Evolutionary conservation across 176 grass and related monocot species (phyloP), one percentile per base, ranked within the genome.

Genomic region (Microstegium vimineum): DNA sequence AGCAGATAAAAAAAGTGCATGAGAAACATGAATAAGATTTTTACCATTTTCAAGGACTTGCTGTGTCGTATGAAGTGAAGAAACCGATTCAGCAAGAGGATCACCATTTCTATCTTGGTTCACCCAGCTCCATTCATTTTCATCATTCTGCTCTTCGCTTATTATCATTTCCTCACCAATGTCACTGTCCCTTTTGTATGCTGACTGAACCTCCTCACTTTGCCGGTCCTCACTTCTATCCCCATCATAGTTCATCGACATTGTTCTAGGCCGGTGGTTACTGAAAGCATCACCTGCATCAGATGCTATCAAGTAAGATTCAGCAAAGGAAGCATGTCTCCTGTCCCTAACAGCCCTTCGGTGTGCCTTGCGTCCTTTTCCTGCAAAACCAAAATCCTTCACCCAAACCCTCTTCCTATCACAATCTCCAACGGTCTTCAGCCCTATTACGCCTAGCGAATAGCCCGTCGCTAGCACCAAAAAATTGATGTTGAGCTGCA

Each of bases 31-130:
- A n/a, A 69, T 17, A 85, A 51, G 33, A 73, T 15, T 13, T 28
- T 33, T 92, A 94, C 92, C 92, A 70, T 31, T 87, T 90, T 87
- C 84, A 67, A 94, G 74, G n/a, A 81, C 87, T 85, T 86, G 74
- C 62, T 94, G 87, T 66, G 89, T 84, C 32, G 82, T 84, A 66
- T 92, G 84, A 81, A 94, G 92, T n/a, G 87, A 90, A 83, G 74
- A 86, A 80, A 89, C 75, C 5, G 92, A 94, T 81, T 90, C 89
- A 17, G 82, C 68, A 62, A 91, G 74, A 75, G 85, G 85, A 71
- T 91, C 89, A 37, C 69, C 74, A 79, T 90, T 74, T 78, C 57
- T 71, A 75, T 86, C 82, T 78, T 84, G 70, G 27, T 73, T 75
- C 59, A 83, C 73, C 81, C 81, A 90, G 69, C 74, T 82, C 81